phyloP scores from a whole-genome alignment of 495 filamentous ascomycete species.

The Annulohypoxylon bovei region DNA sequence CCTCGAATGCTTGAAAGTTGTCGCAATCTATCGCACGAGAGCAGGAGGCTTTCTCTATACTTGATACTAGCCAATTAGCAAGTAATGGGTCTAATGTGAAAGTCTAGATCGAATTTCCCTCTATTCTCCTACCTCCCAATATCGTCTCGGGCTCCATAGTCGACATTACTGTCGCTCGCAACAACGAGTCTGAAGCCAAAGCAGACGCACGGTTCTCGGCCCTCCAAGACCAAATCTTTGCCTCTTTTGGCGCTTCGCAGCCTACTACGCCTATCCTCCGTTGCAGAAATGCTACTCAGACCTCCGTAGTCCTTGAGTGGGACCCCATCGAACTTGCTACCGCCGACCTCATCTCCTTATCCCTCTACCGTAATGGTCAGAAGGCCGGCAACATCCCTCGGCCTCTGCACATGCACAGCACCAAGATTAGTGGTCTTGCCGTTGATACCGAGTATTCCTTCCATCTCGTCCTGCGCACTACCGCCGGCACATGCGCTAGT shows the following conservation, averaged over 20 bases:
- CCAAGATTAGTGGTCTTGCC: slow-evolving; percentile 96
- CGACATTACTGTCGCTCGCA: slow-evolving; percentile 95
- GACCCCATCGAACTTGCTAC: slow-evolving; percentile 94
- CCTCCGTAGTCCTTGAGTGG: slow-evolving; percentile 97
- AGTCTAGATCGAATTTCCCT: slow-evolving; percentile 96
- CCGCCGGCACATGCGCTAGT: slow-evolving; percentile 84
- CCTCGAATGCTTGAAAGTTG: neutral
- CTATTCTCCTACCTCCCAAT: slow-evolving; percentile 92
- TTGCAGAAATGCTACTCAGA: slow-evolving; percentile 95
- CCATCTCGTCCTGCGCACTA: slow-evolving; percentile 89
- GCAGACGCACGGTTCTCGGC: slow-evolving; percentile 77
- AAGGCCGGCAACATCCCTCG: slow-evolving; percentile 95
- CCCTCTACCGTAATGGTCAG: slow-evolving; percentile 91
- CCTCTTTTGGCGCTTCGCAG: slow-evolving; percentile 81
- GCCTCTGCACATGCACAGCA: slow-evolving; percentile 84
- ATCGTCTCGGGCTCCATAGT: slow-evolving; percentile 96
- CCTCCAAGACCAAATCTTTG: slow-evolving; percentile 88
- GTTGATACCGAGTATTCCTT: slow-evolving; percentile 96
- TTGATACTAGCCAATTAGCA: slow-evolving; percentile 6
- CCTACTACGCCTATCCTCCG: slow-evolving; percentile 84
- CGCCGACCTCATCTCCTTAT: slow-evolving; percentile 85
- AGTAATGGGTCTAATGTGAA: slow-evolving; percentile 14
- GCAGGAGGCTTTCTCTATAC: neutral
- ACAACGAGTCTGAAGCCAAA: slow-evolving; percentile 76
- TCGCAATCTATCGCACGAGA: slow-evolving; percentile 33